Conservation (phyloP, 352 stramenopile genomes). For the Phytophthora pistaciae region DNA sequence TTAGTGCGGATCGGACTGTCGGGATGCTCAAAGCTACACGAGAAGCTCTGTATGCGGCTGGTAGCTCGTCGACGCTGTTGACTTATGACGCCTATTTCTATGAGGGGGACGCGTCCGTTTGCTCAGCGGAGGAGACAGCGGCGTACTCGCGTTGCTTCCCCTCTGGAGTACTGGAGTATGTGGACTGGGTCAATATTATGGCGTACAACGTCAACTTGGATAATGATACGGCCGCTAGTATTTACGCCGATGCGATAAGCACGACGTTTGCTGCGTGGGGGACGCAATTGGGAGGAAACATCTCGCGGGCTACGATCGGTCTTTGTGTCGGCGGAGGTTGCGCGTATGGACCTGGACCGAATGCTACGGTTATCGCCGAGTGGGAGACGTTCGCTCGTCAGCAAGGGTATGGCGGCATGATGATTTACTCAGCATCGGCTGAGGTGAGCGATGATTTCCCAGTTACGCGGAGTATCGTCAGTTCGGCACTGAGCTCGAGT, state of each 20-base stretch:
- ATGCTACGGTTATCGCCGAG: constrained; percentile 49
- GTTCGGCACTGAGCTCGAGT: neutral
- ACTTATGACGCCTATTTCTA: constrained; percentile 84
- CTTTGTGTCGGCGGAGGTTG: constrained; percentile 61
- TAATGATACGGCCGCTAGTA: constrained; percentile 38
- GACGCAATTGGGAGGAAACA: constrained; percentile 52
- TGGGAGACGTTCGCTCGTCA: constrained; percentile 58
- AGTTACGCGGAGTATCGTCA: constrained; percentile 47
- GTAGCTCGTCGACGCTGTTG: constrained; percentile 48
- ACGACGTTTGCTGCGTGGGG: constrained; percentile 70
- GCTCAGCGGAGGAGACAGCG: constrained; percentile 44
- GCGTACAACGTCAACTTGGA: constrained; percentile 80
- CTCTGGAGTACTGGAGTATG: constrained; percentile 48
- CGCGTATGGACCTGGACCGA: constrained; percentile 74
- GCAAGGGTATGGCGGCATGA: constrained; percentile 64
- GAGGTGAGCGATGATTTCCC: constrained; percentile 60
- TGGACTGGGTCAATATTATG: constrained; percentile 90
- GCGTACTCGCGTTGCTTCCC: constrained; percentile 76
- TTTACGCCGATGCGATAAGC: constrained; percentile 63
- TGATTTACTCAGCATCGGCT: constrained; percentile 74
- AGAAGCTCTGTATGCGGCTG: constrained; percentile 42
- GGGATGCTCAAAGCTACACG: constrained; percentile 59
- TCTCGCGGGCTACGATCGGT: constrained; percentile 62
- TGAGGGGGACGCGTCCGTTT: constrained; percentile 64
- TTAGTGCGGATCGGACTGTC: constrained; percentile 57